Evolutionary conservation across 148 eudicot genomes (phyloP), one percentile per base, ranked within the genome.

Genomic region (Vaccinium macrocarpon): DNA sequence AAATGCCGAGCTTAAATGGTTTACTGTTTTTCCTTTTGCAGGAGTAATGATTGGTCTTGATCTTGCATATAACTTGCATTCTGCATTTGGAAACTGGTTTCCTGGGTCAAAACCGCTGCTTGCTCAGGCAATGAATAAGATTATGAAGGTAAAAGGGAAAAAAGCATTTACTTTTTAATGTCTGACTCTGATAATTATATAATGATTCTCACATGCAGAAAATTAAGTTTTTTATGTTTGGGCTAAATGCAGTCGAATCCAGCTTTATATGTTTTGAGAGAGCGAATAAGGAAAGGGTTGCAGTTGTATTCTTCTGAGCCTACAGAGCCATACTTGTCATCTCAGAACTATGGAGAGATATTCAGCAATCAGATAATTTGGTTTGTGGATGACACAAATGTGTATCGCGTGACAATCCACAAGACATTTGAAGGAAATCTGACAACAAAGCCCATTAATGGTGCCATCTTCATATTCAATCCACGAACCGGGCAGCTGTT

Each of bases 21-120:
- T 35, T 35, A 35, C 19, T 50, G 4, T 53, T 8, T 15, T 55
- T 57, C 48, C 12, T 29, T 25, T 27, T 71, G 86, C 95, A 78
- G 99, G 46, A 5, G 46, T 42, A 42, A 95, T 97, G 99, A 97
- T 97, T 86, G 99, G 98, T 59, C 83, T 97, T 84, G 99, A 97
- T 88, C 88, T 97, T 86, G 99, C 99, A 68, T 97, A 97, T 86
- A 97, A 97, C 88, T 90, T 97, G 95, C 99, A 97, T 92, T 95
- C 99, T 83, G 98, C 99, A 52, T 97, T 97, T 84, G 99, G 99
- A 73, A 97, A 97, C 90, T 97, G 99, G 99, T 97, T 97, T 85
- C 99, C 99, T 85, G 99, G 99, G 35, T 97, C 99, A 49, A 97
- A 97, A 81, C 99, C 99, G 48, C 87, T 97, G 84, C 94, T 97